Percentiles rank a stretch among this genome's conserved stretches.
phyloP scores from a whole-genome alignment of 495 filamentous ascomycete genomes.

The Thermothielavioides terrestris region DNA sequence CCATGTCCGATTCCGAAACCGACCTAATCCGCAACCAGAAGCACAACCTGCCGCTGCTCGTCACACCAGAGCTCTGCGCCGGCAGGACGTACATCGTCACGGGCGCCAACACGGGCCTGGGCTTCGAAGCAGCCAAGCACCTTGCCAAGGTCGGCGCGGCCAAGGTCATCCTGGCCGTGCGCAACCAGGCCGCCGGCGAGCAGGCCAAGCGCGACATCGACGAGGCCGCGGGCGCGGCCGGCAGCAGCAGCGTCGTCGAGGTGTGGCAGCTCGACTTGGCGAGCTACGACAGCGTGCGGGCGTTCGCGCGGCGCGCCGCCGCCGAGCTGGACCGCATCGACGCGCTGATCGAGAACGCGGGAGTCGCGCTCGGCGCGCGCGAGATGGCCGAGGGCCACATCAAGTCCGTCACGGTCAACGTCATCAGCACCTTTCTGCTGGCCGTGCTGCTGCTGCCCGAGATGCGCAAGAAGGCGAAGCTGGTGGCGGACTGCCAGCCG shows the following conservation, averaged over 20 bases:
- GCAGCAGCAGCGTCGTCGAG: conserved; percentile 37
- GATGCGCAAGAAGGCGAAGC: conserved; percentile 14
- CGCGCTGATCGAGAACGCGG: conserved; percentile 36
- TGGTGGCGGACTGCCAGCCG: background rate
- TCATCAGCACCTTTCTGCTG: conserved; percentile 42
- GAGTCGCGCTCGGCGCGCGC: conserved; percentile 19
- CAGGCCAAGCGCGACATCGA: conserved; percentile 37
- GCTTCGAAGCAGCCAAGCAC: conserved; percentile 43
- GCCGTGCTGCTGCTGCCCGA: conserved; percentile 31
- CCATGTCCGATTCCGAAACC: background rate
- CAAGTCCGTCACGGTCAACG: conserved; percentile 35
- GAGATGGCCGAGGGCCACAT: conserved; percentile 18
- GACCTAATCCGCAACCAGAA: background rate
- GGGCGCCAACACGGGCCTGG: conserved; percentile 46
- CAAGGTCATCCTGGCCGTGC: conserved; percentile 42
- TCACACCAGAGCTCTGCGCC: background rate
- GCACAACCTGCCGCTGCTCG: conserved; percentile 7
- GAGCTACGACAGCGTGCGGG: conserved; percentile 30
- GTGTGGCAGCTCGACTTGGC: conserved; percentile 44
- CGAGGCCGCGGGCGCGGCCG: conserved; percentile 15
- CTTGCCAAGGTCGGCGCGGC: conserved; percentile 33
- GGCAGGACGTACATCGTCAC: conserved; percentile 45
- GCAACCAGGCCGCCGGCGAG: conserved; percentile 32
- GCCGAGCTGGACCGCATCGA: conserved; percentile 30
- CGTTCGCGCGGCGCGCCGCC: conserved; percentile 26